A percentile compares a stretch with the other conserved stretches of the same genome.
Conservation (phyloP, 1,284 basidiomycete species). For the Trametes sp. region DNA sequence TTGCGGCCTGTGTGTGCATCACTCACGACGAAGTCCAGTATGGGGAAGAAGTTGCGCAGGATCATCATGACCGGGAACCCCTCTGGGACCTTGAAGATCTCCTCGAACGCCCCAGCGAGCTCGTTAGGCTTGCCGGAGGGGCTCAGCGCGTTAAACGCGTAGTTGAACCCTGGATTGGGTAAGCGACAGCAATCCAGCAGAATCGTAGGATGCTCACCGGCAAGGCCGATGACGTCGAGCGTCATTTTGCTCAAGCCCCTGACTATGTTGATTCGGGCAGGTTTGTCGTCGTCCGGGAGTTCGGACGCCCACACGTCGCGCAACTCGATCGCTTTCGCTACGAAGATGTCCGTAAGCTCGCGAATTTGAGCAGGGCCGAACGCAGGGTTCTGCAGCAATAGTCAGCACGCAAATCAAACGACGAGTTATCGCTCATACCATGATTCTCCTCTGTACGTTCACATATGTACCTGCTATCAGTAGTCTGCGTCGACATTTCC, state of each 20-base stretch:
- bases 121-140: conserved; percentile 41
- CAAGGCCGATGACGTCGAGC: conserved; percentile 57
- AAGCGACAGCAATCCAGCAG: too few species aligned
- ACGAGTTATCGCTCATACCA: not conserved
- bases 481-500: not conserved
- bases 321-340: conserved; percentile 59
- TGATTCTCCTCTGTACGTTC: not conserved
- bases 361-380: conserved; percentile 59
- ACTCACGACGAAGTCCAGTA: conserved; percentile 26
- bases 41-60: conserved; percentile 13
- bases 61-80: conserved; percentile 4
- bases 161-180: conserved; percentile 54
- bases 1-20: too few species aligned
- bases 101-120: conserved; percentile 47
- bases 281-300: conserved; percentile 28
- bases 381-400: conserved; percentile 69
- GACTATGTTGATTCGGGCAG: conserved; percentile 49
- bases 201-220: conserved; percentile 39
- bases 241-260: conserved; percentile 51
- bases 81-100: conserved; percentile 16
- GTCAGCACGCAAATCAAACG: too few species aligned
- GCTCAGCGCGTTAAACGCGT: conserved; percentile 52
- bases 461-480: too few species aligned
- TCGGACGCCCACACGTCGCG: conserved; percentile 16
- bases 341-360: conserved; percentile 46